Conservation (phyloP, 1,284 basidiomycete genomes). For the Anthracocystis setariae region DNA sequence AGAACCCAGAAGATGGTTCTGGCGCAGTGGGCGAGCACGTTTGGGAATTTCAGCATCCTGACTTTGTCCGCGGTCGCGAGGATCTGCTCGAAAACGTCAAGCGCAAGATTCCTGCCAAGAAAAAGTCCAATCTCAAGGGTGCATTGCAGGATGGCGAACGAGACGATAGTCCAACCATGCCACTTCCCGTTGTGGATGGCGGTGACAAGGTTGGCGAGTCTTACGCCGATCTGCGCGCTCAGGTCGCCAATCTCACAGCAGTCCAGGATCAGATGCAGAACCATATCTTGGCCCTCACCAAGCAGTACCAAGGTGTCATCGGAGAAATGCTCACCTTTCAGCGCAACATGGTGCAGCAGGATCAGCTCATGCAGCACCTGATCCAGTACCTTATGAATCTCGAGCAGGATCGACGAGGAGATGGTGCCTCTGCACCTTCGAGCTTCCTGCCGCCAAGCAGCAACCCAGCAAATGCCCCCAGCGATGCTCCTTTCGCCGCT, state of each 20-base stretch:
- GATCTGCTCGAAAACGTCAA: slow-evolving; percentile 87
- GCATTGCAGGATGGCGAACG: slow-evolving; percentile 63
- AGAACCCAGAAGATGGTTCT: slow-evolving; percentile 78
- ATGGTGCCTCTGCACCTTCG: not conserved
- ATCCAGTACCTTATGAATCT: slow-evolving; percentile 80
- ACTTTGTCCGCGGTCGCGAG: slow-evolving; percentile 77
- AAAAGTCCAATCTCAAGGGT: slow-evolving; percentile 30
- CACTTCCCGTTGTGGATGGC: slow-evolving; percentile 17
- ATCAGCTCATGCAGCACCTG: slow-evolving; percentile 82
- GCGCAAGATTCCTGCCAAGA: slow-evolving; percentile 70
- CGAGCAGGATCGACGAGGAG: slow-evolving; percentile 32
- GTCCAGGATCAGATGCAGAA: slow-evolving; percentile 62
- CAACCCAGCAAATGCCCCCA: not conserved
- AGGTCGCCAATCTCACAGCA: slow-evolving; percentile 52
- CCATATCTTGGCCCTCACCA: slow-evolving; percentile 75
- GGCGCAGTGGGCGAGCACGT: slow-evolving; percentile 78
- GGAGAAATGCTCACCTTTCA: slow-evolving; percentile 85
- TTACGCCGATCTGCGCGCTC: slow-evolving; percentile 55
- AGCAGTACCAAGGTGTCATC: slow-evolving; percentile 80
- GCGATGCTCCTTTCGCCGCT: slow-evolving; percentile 71
- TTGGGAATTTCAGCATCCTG: slow-evolving; percentile 96
- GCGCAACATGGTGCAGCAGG: slow-evolving; percentile 84
- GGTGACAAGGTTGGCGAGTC: slow-evolving; percentile 47
- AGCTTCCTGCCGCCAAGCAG: slow-evolving; percentile 18
- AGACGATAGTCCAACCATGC: slow-evolving; percentile 47